Evolutionary conservation across 495 filamentous ascomycete genomes (phyloP), one percentile per base, ranked within the genome.

Genomic region (Hypoxylon cercidicola): DNA sequence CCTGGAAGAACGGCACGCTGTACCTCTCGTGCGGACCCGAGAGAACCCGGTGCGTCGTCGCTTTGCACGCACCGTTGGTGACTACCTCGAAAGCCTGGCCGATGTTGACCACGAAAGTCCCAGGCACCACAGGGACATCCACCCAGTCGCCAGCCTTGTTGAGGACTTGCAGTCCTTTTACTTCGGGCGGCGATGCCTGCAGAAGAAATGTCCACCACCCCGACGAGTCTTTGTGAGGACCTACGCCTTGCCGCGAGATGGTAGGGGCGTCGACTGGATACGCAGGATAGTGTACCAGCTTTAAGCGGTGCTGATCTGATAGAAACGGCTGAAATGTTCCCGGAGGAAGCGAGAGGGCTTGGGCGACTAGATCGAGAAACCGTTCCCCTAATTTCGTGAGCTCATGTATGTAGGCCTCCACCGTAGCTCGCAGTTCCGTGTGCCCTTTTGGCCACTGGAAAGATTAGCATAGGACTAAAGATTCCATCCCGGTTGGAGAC

Each of bases 81-180:
- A 84, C 79, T 3, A 85, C 81, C 69, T 87, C 83, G 50, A 87
- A 85, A 0, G 82, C 83, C 53, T 85, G 82, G 2, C 82, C 82
- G 43, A 87, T 83, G 62, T 86, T 85, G 40, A 86, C 81, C 6
- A 86, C 82, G 52, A 86, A 82, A 0, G 81, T 82, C 4, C 76
- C 77, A 3, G 75, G 68, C 8, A 85, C 70, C 1, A 77, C 74
- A 1, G 83, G 81, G n/a, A 81, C 80, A 15, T 79, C 68, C 41
- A 86, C 74, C 84, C 84, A 86, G 2, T 70, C 60, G 3, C 81
- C 83, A 1, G 69, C 60, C 25, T 75, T 70, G 60, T 81, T 81
- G 11, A 87, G 74, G 1, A 82, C 79, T 56, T 86, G 77, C 11
- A 87, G 72, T 0, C 82, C 83, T 47, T 76, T 71, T 1, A 80